Base-by-base conservation (phyloP, 2,329 filamentous ascomycete genomes). In the Botrytis paeoniae region DNA sequence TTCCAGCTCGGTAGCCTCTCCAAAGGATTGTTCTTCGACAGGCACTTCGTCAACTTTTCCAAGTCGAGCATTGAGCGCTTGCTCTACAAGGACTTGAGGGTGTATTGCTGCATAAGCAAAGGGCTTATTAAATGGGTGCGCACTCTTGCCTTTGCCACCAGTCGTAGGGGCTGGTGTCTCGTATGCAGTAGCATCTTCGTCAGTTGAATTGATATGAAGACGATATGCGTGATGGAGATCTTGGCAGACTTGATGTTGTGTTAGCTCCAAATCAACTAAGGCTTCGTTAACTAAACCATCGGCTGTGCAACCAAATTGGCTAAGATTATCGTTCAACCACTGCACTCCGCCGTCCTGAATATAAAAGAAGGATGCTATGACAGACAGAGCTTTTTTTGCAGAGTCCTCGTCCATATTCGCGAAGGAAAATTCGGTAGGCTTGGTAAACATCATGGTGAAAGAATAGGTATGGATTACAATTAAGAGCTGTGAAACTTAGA, bases 261-360 rank as follows among this genome's bases (percentile, higher is more conserved):
- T 41, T 9, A 68, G 64, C 18, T 68, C 64, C 2, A 4, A 16
- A 37, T 68, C 64, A 32, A 39, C 4, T n/a, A 68, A 68, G 25
- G 39, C 12, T 54, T 68, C 64, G 64, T 68, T 68, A 5, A 68
- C 51, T 10, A 68, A 41, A n/a, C 64, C 64, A 41, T 68, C 64
- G 10, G 45, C 64, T 41, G 64, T 57, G 35, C 64, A 68, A 54
- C 35, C 48, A 20, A 57, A 68, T 57, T 57, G 45, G 29, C 35
- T 9, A 3, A 68, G 35, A 12, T 57, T n/a, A 1, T 54, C 9
- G 37, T 68, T 57, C 35, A 68, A 25, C 35, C 48, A 68, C 14
- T 39, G 2, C 29, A 51, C n/a, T 29, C 64, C 64, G 18, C 25
- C 48, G 4, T 57, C 35, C 18, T 68, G 64, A 41, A 39, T 7